Conservation (phyloP, 2,329 filamentous ascomycete genomes). For the Fusarium secorum region DNA sequence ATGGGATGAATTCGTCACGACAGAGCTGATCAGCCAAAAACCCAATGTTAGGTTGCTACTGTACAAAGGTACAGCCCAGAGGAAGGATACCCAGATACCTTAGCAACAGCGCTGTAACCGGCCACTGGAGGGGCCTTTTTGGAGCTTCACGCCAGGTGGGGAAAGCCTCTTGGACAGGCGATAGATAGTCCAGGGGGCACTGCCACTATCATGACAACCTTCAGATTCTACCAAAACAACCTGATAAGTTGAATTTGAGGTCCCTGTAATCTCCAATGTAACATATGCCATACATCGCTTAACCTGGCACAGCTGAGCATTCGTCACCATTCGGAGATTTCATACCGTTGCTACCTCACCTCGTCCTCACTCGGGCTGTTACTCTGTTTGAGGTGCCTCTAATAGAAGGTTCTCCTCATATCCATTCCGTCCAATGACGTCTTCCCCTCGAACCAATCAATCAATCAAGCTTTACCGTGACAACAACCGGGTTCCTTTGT, state of each 20-base stretch:
- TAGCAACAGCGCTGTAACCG: neutral
- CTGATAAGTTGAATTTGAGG: neutral
- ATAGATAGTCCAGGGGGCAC: neutral
- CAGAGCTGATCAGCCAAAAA: neutral
- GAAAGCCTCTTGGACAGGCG: neutral
- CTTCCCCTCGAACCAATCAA: conserved; percentile 10
- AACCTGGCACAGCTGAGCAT: conserved; percentile 1
- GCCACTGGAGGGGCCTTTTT: neutral
- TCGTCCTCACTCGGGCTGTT: neutral
- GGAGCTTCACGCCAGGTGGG: conserved; percentile 19
- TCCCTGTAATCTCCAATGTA: neutral
- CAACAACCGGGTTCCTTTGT: neutral
- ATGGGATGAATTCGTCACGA: conserved; percentile 21
- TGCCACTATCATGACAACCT: conserved; percentile 10
- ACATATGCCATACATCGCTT: conserved; percentile 7
- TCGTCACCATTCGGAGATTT: conserved; percentile 10
- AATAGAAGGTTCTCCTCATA: conserved; percentile 9
- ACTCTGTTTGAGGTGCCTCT: neutral
- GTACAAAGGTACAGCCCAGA: neutral
- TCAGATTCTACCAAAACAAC: neutral
- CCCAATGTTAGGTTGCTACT: neutral
- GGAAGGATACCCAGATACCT: neutral
- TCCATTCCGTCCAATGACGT: conserved; percentile 20
- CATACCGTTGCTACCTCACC: neutral
- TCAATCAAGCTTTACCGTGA: neutral